Evolutionary conservation across 345 rosid species (phyloP).

Genomic region (Brassica napus): Da-Ae NC_063446.1:13180501-13181000

Average conservation of each 20-base stretch:
- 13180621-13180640: no score
- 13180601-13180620: no score
- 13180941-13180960: background rate
- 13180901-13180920: background rate
- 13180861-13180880: background rate
- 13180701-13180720: no score
- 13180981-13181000: constrained; percentile 34
- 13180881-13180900: background rate
- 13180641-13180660: no score
- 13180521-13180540: no score
- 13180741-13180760: background rate
- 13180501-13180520: no score
- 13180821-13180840: background rate
- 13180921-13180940: background rate
- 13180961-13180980: background rate
- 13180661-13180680: no score
- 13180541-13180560: no score
- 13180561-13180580: no score
- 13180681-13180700: no score
- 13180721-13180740: no score
- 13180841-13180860: background rate
- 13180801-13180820: background rate
- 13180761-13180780: background rate
- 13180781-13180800: background rate
- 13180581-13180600: no score